Evolutionary conservation across 75 land plant species (phyloP).

Genomic region (Cupressus sempervirens): DNA sequence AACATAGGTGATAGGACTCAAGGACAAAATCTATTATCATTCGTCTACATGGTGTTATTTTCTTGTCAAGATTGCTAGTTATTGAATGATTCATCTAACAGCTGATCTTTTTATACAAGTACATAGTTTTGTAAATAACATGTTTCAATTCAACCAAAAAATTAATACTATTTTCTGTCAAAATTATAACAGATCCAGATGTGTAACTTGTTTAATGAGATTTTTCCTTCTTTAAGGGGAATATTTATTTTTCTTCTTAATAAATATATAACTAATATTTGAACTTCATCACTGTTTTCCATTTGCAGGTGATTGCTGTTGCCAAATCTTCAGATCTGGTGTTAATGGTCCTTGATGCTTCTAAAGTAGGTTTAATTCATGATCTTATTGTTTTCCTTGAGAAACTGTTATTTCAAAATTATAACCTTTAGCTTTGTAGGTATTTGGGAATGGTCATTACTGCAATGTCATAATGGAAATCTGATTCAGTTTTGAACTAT

Average conservation of each 20-base stretch:
- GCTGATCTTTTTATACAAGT: background rate
- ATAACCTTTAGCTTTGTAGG: background rate
- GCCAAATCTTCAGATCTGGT: constrained; percentile 96
- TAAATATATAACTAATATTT: background rate
- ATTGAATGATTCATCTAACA: too few species aligned
- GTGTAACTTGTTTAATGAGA: background rate
- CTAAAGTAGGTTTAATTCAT: constrained; percentile 64
- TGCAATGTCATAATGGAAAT: background rate
- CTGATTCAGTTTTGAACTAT: background rate
- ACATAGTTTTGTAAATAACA: background rate
- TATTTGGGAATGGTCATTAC: background rate
- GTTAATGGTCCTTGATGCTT: constrained; percentile 99
- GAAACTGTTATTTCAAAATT: background rate
- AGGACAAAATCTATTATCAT: too few species aligned
- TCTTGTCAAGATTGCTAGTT: too few species aligned
- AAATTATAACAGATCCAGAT: background rate
- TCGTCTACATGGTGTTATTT: too few species aligned
- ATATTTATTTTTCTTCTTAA: background rate
- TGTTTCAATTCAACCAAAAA: background rate
- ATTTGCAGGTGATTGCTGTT: constrained; percentile 93
- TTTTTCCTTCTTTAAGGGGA: background rate
- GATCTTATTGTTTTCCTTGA: background rate
- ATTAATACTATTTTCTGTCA: background rate
- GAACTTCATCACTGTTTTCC: constrained; percentile 7
- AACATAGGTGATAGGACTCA: too few species aligned